phyloP scores from a whole-genome alignment of 1,284 basidiomycete genomes.

The Ustanciosporium gigantosporum region DNA sequence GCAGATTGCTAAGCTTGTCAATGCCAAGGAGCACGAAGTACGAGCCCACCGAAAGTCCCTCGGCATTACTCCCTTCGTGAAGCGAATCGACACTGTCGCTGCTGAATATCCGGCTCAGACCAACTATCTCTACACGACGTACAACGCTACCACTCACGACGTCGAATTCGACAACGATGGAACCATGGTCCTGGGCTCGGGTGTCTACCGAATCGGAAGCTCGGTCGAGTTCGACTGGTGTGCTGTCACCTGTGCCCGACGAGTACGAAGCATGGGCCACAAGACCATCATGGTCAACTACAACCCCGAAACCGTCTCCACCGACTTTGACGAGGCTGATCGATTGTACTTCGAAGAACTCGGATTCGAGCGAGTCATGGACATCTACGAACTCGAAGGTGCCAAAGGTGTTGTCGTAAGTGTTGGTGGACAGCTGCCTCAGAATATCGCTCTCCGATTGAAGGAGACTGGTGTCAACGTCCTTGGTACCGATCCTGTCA shows the following conservation, averaged over 20 bases:
- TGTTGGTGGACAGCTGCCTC: conserved; percentile 80
- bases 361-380: conserved; percentile 97
- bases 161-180: conserved; percentile 95
- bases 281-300: conserved; percentile 99
- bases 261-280: conserved; percentile 86
- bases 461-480: conserved; percentile 90
- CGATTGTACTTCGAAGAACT: conserved; percentile 98
- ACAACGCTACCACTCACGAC: conserved; percentile 95
- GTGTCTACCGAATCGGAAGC: conserved; percentile 96
- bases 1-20: conserved; percentile 79
- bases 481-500: conserved; percentile 90
- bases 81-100: conserved; percentile 97
- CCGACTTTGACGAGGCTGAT: conserved; percentile 99
- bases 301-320: conserved; percentile 98
- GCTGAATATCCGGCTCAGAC: conserved; percentile 99
- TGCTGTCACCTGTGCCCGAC: conserved; percentile 93
- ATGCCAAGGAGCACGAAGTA: conserved; percentile 73
- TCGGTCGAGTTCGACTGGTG: conserved; percentile 99
- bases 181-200: conserved; percentile 98
- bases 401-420: conserved; percentile 92
- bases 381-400: conserved; percentile 96
- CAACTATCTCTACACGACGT: conserved; percentile 99
- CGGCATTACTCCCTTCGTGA: conserved; percentile 93
- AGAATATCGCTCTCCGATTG: conserved; percentile 96
- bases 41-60: conserved; percentile 83